A percentile compares a stretch with the other conserved stretches of the same genome.
Evolutionary conservation across 495 filamentous ascomycete genomes (phyloP).

Genomic region (Daldinia loculata): DNA sequence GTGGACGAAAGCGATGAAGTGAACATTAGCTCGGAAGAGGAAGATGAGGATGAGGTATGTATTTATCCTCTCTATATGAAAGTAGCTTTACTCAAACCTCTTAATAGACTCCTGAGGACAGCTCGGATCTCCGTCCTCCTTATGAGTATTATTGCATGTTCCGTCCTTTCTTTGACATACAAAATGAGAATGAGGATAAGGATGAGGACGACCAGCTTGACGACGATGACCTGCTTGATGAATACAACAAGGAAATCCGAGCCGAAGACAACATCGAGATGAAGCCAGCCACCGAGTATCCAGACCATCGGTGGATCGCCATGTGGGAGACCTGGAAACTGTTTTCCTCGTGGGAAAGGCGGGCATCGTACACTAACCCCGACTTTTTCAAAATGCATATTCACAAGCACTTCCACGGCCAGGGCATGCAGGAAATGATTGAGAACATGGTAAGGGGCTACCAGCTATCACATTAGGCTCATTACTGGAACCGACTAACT

Average conservation of each 20-base stretch:
- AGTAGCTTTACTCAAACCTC: slow-evolving; percentile 5
- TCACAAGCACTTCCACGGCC: slow-evolving; percentile 29
- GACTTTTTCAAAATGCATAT: slow-evolving; percentile 37
- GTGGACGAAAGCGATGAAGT: slow-evolving; percentile 13
- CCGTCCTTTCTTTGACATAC: slow-evolving; percentile 37
- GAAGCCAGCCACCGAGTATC: slow-evolving; percentile 30
- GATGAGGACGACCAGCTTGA: slow-evolving; percentile 27
- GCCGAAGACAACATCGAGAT: slow-evolving; percentile 33
- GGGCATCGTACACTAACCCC: slow-evolving; percentile 33
- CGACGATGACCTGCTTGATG: slow-evolving; percentile 26
- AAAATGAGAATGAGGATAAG: slow-evolving; percentile 34
- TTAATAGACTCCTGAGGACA: slow-evolving; percentile 15
- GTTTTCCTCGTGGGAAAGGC: slow-evolving; percentile 32
- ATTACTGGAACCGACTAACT: slow-evolving; percentile 3
- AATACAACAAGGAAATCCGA: slow-evolving; percentile 24
- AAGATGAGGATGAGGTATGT: slow-evolving; percentile 31
- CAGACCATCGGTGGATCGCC: slow-evolving; percentile 31
- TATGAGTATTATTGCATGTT: slow-evolving; percentile 35
- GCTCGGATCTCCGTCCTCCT: slow-evolving; percentile 14
- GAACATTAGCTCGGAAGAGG: slow-evolving; percentile 18
- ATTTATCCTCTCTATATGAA: slow-evolving; percentile 1
- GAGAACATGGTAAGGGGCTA: slow-evolving; percentile 37
- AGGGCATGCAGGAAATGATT: slow-evolving; percentile 32
- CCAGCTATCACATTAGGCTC: background rate
- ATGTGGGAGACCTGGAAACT: slow-evolving; percentile 40